Conservation (phyloP, 495 filamentous ascomycete species). For the Neurospora pannonica region DNA sequence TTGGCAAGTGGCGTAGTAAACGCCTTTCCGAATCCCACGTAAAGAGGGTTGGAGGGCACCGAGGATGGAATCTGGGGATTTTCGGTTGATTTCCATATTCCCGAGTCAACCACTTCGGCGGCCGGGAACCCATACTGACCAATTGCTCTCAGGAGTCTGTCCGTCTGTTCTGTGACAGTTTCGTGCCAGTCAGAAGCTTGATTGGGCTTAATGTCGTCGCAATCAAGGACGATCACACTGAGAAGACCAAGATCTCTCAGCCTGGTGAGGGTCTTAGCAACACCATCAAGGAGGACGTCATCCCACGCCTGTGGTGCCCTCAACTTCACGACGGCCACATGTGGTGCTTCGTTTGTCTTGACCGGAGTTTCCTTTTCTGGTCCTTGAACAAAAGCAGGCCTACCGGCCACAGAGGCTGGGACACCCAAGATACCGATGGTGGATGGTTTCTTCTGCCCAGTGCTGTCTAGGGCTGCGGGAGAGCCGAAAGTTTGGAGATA, state of each 20-base stretch:
- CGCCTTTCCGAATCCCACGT: constrained; percentile 40
- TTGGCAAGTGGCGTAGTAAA: constrained; percentile 61
- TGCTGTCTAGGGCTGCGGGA: background rate
- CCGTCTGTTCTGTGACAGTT: constrained; percentile 53
- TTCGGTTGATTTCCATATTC: constrained; percentile 29
- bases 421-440: constrained; percentile 20
- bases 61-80: constrained; percentile 18
- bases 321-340: constrained; percentile 82
- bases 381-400: constrained; percentile 27
- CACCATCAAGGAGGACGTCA: constrained; percentile 57
- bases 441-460: constrained; percentile 3
- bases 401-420: constrained; percentile 20
- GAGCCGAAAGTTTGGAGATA: constrained; percentile 74
- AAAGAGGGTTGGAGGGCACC: constrained; percentile 18
- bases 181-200: constrained; percentile 19
- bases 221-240: constrained; percentile 75
- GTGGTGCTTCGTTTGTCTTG: constrained; percentile 43
- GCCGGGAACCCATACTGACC: constrained; percentile 54
- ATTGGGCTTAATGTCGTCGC: constrained; percentile 35
- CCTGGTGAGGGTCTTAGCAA: constrained; percentile 76
- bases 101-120: constrained; percentile 59
- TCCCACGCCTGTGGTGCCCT: constrained; percentile 59
- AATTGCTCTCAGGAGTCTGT: constrained; percentile 66
- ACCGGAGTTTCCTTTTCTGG: constrained; percentile 16
- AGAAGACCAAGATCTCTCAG: constrained; percentile 70